Evolutionary conservation across 192 early-diverging fungal species (phyloP).

Genomic region (Backusella parvicylindrica): DNA sequence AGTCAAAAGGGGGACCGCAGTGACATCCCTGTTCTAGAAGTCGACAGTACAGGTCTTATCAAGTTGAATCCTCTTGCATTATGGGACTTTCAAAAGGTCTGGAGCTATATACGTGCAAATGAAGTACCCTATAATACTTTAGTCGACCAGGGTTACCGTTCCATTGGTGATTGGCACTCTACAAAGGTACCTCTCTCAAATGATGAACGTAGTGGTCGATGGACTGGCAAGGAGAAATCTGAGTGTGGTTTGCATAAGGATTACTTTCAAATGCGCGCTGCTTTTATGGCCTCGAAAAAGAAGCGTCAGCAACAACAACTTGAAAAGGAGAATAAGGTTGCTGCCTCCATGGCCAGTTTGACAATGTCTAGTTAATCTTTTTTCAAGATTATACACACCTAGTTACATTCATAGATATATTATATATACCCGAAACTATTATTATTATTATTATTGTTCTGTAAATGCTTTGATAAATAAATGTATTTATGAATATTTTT

Average conservation of each 20-base stretch:
- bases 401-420: neutral
- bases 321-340: neutral
- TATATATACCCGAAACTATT: neutral
- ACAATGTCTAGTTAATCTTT: neutral
- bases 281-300: conserved; percentile 74
- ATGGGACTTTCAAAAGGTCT: conserved; percentile 90
- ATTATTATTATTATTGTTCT: neutral
- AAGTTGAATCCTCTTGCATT: conserved; percentile 91
- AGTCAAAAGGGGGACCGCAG: conserved; percentile 84
- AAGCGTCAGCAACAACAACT: conserved; percentile 48
- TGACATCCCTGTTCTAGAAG: conserved; percentile 72
- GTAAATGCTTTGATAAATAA: neutral
- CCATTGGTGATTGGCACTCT: conserved; percentile 91
- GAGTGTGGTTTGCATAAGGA: conserved; percentile 98
- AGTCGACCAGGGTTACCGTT: conserved; percentile 87
- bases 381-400: neutral
- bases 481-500: neutral
- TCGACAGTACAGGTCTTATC: conserved; percentile 76
- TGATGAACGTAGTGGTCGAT: conserved; percentile 87
- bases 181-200: conserved; percentile 66
- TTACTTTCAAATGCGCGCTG: conserved; percentile 88
- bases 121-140: conserved; percentile 90
- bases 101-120: conserved; percentile 79
- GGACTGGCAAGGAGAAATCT: conserved; percentile 82
- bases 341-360: neutral